A percentile compares a stretch with the other conserved stretches of the same genome.
Conservation (phyloP, 148 eudicot genomes). For the Rhododendron griersonianum region DNA sequence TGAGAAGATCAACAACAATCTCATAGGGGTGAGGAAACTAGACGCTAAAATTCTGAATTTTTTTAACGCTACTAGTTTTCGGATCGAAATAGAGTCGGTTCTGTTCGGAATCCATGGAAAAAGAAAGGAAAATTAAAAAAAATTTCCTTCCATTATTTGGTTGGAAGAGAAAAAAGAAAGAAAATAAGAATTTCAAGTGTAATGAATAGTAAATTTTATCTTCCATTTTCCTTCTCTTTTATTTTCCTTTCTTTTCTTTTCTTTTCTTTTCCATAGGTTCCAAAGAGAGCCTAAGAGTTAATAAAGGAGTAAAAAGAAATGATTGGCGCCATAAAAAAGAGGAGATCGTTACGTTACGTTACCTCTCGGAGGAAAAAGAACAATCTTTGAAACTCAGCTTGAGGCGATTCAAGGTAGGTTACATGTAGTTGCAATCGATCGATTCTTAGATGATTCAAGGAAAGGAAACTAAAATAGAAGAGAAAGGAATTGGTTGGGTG, state of each 20-base stretch:
- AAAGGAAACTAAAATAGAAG: too few species aligned
- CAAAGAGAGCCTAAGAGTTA: neutral
- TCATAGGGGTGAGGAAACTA: neutral
- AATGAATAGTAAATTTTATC: too few species aligned
- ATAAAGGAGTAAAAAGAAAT: neutral
- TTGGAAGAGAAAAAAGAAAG: too few species aligned
- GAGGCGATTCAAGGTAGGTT: neutral
- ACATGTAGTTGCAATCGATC: neutral
- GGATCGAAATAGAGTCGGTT: neutral
- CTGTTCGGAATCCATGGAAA: too few species aligned
- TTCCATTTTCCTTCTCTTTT: too few species aligned
- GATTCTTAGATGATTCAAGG: neutral
- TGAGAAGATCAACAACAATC: neutral
- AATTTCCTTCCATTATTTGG: too few species aligned
- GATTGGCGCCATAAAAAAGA: neutral
- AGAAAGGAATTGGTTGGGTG: conserved; percentile 5
- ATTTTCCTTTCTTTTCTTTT: too few species aligned
- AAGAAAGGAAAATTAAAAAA: too few species aligned
- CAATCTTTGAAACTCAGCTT: neutral
- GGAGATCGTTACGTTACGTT: neutral
- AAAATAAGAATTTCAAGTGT: too few species aligned
- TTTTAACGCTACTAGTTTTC: neutral
- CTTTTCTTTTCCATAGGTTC: too few species aligned
- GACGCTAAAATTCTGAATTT: neutral
- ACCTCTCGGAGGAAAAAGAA: neutral